Conservation (phyloP, 345 rosid species). For the Linum usitatissimum region DNA sequence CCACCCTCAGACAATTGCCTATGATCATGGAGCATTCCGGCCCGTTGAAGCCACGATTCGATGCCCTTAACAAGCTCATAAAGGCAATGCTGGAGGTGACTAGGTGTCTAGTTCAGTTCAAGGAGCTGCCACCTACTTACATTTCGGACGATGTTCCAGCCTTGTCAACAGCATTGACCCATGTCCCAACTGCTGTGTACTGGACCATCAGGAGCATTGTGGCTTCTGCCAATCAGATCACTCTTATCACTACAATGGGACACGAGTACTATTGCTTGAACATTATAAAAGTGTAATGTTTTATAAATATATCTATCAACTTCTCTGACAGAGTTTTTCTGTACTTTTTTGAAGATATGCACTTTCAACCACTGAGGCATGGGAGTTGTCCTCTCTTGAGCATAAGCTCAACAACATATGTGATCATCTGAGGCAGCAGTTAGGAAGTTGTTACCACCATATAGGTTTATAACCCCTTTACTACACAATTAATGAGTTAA, state of each 20-base stretch:
- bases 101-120: slow-evolving; percentile 40
- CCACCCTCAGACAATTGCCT: slow-evolving; percentile 66
- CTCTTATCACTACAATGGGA: slow-evolving; percentile 38
- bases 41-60: slow-evolving; percentile 46
- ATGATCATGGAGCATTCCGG: slow-evolving; percentile 38
- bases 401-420: slow-evolving; percentile 45
- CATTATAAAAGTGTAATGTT: too few species aligned
- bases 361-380: slow-evolving; percentile 44
- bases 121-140: slow-evolving; percentile 50
- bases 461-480: slow-evolving; percentile 25
- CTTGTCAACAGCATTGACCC: slow-evolving; percentile 26
- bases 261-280: slow-evolving; percentile 35
- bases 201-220: slow-evolving; percentile 69
- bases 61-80: slow-evolving; percentile 40
- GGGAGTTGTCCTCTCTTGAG: slow-evolving; percentile 57
- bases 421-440: slow-evolving; percentile 25
- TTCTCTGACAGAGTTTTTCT: background rate
- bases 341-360: background rate
- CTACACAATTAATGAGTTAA: background rate
- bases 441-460: slow-evolving; percentile 22
- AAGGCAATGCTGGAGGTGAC: slow-evolving; percentile 55
- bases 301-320: background rate
- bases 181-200: slow-evolving; percentile 62
- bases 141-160: slow-evolving; percentile 33
- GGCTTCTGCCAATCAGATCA: slow-evolving; percentile 57